phyloP scores from a whole-genome alignment of 2,329 filamentous ascomycete genomes.

The Penicillium occitanis region DNA sequence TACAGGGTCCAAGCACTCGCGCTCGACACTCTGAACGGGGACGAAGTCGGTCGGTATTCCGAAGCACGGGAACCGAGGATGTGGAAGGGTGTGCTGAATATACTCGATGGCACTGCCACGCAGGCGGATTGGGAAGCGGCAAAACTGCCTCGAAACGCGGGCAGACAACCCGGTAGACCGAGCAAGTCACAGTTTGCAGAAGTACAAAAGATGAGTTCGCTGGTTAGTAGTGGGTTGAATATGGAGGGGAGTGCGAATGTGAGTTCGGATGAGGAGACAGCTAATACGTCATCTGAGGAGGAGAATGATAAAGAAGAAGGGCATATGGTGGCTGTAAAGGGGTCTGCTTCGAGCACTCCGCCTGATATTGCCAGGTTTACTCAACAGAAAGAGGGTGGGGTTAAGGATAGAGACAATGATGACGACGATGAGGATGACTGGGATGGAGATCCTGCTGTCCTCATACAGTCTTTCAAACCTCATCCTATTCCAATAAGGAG shows the following conservation, averaged over 20 bases:
- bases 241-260: slow-evolving; percentile 29
- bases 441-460: neutral
- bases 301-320: neutral
- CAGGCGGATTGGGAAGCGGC: slow-evolving; percentile 22
- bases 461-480: slow-evolving; percentile 1
- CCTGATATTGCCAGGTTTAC: neutral
- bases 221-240: slow-evolving; percentile 40
- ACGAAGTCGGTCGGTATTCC: slow-evolving; percentile 51
- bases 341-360: neutral
- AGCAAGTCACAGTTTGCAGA: slow-evolving; percentile 30
- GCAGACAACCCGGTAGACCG: slow-evolving; percentile 29
- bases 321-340: neutral
- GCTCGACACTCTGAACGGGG: slow-evolving; percentile 55
- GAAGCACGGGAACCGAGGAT: slow-evolving; percentile 46
- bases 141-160: slow-evolving; percentile 31
- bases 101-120: slow-evolving; percentile 41
- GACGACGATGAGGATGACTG: neutral
- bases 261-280: slow-evolving; percentile 25
- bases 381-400: neutral
- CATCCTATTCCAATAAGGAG: neutral
- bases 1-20: slow-evolving; percentile 57
- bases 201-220: slow-evolving; percentile 40
- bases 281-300: slow-evolving; percentile 18
- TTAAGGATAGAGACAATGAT: neutral
- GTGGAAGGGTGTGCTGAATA: slow-evolving; percentile 49